These are phyloP conservation scores for Durio zibethinus DNA, from an alignment of 345 rosid species.

Conservation along the genomic window DNA sequence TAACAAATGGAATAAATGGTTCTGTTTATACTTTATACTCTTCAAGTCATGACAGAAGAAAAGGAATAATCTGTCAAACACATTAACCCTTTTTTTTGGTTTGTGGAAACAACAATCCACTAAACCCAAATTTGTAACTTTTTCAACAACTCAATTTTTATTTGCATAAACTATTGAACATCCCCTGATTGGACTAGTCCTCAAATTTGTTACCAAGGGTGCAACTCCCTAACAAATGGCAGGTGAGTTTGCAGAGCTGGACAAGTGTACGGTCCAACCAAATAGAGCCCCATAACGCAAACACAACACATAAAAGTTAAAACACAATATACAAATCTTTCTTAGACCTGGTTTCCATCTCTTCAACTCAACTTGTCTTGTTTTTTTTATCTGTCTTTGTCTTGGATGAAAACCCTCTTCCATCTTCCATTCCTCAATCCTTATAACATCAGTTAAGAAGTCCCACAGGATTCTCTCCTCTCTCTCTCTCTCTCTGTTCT, in stretches of 20 bases:
- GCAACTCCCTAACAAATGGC: constrained; percentile 29
- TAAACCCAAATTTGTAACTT: neutral
- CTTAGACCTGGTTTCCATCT: neutral
- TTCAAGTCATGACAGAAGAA: neutral
- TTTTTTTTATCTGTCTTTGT: neutral
- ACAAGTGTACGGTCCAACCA: constrained; percentile 27
- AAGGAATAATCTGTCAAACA: neutral
- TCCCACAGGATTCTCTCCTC: neutral
- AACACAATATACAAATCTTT: neutral
- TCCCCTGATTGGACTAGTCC: too few species aligned
- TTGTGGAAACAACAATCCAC: neutral
- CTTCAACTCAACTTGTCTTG: neutral
- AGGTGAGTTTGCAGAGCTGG: constrained; percentile 19
- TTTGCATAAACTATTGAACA: neutral
- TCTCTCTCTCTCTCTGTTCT: neutral
- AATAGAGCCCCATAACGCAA: neutral
- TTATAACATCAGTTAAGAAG: neutral
- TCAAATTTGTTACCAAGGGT: neutral
- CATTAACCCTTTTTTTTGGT: neutral
- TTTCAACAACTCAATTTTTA: neutral
- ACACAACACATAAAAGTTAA: neutral
- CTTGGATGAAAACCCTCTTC: neutral
- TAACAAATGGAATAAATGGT: neutral
- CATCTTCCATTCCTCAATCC: neutral
- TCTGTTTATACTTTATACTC: neutral